A percentile compares a stretch with the other conserved stretches of the same genome.
phyloP scores from a whole-genome alignment of 1,284 basidiomycete genomes.

The Phellopilus nigrolimitatus region DNA sequence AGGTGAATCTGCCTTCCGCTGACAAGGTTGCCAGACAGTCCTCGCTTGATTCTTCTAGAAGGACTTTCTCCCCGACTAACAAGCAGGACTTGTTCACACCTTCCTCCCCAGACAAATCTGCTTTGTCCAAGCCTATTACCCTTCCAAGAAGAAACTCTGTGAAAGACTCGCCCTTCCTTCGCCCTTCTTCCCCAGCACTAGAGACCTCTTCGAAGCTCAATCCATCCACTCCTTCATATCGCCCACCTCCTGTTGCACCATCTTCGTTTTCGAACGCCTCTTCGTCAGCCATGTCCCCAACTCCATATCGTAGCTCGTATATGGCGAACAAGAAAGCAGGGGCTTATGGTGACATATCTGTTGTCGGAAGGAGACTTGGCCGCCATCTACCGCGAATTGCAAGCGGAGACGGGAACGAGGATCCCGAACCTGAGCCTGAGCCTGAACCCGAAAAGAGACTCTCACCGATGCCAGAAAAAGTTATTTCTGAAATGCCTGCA shows the following conservation, averaged over 20 bases:
- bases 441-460: conserved; percentile 21
- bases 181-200: conserved; percentile 13
- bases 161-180: conserved; percentile 14
- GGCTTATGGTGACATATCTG: conserved; percentile 53
- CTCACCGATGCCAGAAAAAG: conserved; percentile 10
- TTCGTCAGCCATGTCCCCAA: conserved; percentile 56
- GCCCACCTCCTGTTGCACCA: conserved; percentile 24
- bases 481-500: neutral
- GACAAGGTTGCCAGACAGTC: too few relatives aligned
- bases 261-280: conserved; percentile 30
- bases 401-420: conserved; percentile 70
- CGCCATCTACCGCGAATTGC: conserved; percentile 78
- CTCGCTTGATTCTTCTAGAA: neutral
- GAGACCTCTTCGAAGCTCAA: conserved; percentile 18
- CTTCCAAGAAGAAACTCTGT: conserved; percentile 17
- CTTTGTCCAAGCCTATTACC: conserved; percentile 8
- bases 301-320: conserved; percentile 63
- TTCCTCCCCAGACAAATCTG: conserved; percentile 28
- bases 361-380: conserved; percentile 56
- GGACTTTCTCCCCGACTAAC: neutral
- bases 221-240: conserved; percentile 17
- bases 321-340: conserved; percentile 60
- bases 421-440: conserved; percentile 37
- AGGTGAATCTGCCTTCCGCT: too few relatives aligned
- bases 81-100: conserved; percentile 19